These are phyloP conservation scores for Hypoxylon lienhwacheense DNA, from an alignment of 495 filamentous ascomycete genomes.

Conservation along the genomic window DNA sequence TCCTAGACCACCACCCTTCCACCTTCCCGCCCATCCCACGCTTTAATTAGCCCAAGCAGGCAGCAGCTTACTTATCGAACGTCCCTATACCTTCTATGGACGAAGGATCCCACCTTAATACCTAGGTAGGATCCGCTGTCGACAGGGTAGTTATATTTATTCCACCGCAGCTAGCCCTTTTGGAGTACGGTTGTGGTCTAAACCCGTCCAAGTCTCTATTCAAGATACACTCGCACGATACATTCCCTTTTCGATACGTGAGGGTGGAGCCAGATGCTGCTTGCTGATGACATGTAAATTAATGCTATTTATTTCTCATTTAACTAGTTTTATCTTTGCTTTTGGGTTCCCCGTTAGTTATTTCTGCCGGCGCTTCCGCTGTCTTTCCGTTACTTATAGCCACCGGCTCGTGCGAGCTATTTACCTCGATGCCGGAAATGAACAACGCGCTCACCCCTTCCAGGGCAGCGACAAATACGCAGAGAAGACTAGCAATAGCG, in stretches of 20 bases:
- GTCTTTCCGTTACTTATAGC: slow-evolving; percentile 32
- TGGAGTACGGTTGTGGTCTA: no score
- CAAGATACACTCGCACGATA: no score
- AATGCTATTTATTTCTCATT: slow-evolving; percentile 18
- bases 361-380: slow-evolving; percentile 31
- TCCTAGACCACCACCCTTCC: no score
- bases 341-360: slow-evolving; percentile 23
- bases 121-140: no score
- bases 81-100: no score
- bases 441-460: slow-evolving; percentile 86
- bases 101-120: no score
- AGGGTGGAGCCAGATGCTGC: not conserved
- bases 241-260: slow-evolving; percentile 3
- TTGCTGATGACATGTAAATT: not conserved
- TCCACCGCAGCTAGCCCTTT: no score
- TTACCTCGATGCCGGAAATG: slow-evolving; percentile 78
- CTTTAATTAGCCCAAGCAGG: no score
- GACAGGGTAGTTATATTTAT: no score
- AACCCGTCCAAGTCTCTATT: no score
- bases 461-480: slow-evolving; percentile 86
- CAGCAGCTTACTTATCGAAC: no score
- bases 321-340: slow-evolving; percentile 4
- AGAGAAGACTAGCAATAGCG: slow-evolving; percentile 83
- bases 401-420: slow-evolving; percentile 34
- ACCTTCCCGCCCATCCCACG: no score